phyloP scores from a whole-genome alignment of 192 early-diverging fungal genomes.

The Entophlyctis luteolus region DNA sequence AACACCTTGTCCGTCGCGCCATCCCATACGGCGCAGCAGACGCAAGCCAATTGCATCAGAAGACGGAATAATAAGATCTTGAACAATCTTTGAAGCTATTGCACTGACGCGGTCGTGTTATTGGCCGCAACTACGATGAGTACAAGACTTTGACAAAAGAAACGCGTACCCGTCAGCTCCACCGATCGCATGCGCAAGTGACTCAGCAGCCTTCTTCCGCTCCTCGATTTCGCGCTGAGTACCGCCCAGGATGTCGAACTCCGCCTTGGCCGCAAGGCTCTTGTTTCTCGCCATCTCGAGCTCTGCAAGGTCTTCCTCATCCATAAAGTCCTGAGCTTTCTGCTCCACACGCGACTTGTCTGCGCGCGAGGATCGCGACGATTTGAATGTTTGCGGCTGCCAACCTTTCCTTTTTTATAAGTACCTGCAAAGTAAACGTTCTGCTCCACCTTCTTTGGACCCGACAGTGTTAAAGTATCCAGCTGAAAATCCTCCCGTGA shows the following conservation, averaged over 20 bases:
- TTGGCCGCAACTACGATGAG: neutral
- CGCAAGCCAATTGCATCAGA: constrained; percentile 62
- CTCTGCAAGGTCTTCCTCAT: constrained; percentile 86
- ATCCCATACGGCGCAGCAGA: constrained; percentile 78
- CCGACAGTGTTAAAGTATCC: constrained; percentile 95
- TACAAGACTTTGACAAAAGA: neutral
- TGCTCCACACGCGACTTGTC: constrained; percentile 28
- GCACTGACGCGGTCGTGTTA: constrained; percentile 12
- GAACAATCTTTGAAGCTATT: constrained; percentile 46
- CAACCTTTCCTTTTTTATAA: constrained; percentile 52
- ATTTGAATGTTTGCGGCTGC: constrained; percentile 72
- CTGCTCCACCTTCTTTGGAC: constrained; percentile 80
- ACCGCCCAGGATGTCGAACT: constrained; percentile 65
- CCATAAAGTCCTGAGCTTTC: constrained; percentile 89
- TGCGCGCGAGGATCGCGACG: constrained; percentile 62
- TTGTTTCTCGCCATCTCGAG: no score
- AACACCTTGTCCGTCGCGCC: constrained; percentile 81
- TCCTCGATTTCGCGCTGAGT: constrained; percentile 58
- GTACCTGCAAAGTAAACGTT: neutral
- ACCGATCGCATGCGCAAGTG: constrained; percentile 35
- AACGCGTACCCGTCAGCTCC: constrained; percentile 42
- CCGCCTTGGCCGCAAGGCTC: constrained; percentile 60
- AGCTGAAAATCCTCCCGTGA: constrained; percentile 90
- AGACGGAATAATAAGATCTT: constrained; percentile 59
- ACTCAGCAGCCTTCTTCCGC: constrained; percentile 44